phyloP scores from a whole-genome alignment of 2,329 filamentous ascomycete species.

The Aplosporella prunicola region DNA sequence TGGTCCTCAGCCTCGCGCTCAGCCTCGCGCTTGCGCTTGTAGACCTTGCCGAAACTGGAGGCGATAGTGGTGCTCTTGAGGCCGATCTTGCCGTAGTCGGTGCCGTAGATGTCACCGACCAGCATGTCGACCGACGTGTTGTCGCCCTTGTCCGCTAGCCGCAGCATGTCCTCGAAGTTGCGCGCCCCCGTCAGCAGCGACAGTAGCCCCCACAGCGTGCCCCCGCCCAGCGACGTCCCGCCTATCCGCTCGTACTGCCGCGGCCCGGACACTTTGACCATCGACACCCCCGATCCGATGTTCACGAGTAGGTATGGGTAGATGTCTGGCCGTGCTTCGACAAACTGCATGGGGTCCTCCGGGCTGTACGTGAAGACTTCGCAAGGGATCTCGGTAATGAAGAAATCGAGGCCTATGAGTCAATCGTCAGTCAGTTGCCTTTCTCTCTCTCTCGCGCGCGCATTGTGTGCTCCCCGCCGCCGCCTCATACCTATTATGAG shows the following conservation, averaged over 20 bases:
- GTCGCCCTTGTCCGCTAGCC: conserved; percentile 81
- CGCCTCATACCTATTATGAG: conserved; percentile 68
- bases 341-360: conserved; percentile 77
- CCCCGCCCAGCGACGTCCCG: conserved; percentile 86
- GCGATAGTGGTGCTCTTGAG: conserved; percentile 93
- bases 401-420: conserved; percentile 77
- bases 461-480: background rate
- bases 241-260: conserved; percentile 82
- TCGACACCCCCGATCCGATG: conserved; percentile 92
- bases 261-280: conserved; percentile 92
- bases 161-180: conserved; percentile 96
- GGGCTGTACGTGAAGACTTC: conserved; percentile 96
- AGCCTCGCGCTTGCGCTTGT: conserved; percentile 79
- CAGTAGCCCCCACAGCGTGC: conserved; percentile 93
- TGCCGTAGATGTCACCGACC: conserved; percentile 95
- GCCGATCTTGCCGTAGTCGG: conserved; percentile 91
- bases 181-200: conserved; percentile 86
- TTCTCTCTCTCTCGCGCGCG: conserved; percentile 1
- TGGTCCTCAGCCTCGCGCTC: conserved; percentile 70
- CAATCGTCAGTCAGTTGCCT: conserved; percentile 5
- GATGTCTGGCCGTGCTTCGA: conserved; percentile 65
- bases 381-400: conserved; percentile 93
- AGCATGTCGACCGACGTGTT: conserved; percentile 92
- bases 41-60: conserved; percentile 93
- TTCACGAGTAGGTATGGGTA: conserved; percentile 98